These are phyloP conservation scores for Camellia sinensis DNA, from an alignment of 148 eudicot genomes.

Conservation along the genomic window DNA sequence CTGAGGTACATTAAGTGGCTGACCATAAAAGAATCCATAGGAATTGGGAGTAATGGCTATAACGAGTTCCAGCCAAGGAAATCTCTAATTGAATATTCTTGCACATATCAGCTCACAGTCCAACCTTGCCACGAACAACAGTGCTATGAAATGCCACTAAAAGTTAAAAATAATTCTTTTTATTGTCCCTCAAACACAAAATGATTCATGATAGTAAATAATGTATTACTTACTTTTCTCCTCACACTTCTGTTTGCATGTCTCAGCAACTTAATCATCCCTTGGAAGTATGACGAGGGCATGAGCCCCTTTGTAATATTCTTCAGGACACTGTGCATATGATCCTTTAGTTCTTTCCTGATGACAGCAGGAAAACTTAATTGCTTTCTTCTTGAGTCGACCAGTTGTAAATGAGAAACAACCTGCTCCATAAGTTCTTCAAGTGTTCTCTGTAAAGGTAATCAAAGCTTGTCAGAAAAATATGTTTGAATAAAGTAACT, in stretches of 20 bases:
- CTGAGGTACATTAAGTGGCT: background rate
- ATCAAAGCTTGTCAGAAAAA: background rate
- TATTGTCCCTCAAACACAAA: background rate
- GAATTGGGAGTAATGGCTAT: background rate
- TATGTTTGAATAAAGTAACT: background rate
- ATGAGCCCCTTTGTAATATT: slow-evolving; percentile 48
- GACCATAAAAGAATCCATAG: background rate
- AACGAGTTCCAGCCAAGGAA: background rate
- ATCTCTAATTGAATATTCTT: background rate
- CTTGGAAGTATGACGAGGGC: slow-evolving; percentile 61
- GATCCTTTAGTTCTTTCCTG: slow-evolving; percentile 75
- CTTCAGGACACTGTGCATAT: slow-evolving; percentile 43
- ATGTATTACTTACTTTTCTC: slow-evolving; percentile 50
- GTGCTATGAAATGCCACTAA: background rate
- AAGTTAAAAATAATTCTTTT: background rate
- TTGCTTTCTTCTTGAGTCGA: slow-evolving; percentile 51
- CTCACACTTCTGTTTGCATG: slow-evolving; percentile 48
- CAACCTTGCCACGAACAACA: background rate
- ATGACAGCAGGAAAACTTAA: slow-evolving; percentile 31
- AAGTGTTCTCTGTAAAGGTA: slow-evolving; percentile 39
- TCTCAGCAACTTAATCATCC: slow-evolving; percentile 47
- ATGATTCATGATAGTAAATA: background rate
- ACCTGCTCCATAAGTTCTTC: slow-evolving; percentile 68
- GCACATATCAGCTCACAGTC: background rate
- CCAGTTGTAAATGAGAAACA: slow-evolving; percentile 57